Evolutionary conservation across 176 grass and related monocot species (phyloP).

Genomic region (bread wheat (Triticum aestivum)): IWGSC_CS_RefSeq_v2.1 NC_057795.1:366025053-366025552

Average conservation of each 20-base stretch:
- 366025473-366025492: no score
- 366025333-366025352: background rate
- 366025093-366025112: constrained; percentile 65
- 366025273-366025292: background rate
- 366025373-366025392: background rate
- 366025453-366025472: no score
- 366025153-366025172: constrained; percentile 82
- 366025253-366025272: background rate
- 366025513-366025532: no score
- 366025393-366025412: background rate
- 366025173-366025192: constrained; percentile 84
- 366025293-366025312: constrained; percentile 22
- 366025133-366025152: constrained; percentile 88
- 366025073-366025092: constrained; percentile 22
- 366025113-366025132: constrained; percentile 93
- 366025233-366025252: background rate
- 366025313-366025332: background rate
- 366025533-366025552: no score
- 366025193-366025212: constrained; percentile 87
- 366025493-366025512: no score
- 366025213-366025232: constrained; percentile 32
- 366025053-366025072: background rate
- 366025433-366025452: background rate
- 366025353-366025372: background rate
- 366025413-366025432: background rate